Evolutionary conservation across 441 rosid genomes (phyloP), one percentile per base, ranked within the genome.

Genomic region (Erodium chrysanthum): DNA sequence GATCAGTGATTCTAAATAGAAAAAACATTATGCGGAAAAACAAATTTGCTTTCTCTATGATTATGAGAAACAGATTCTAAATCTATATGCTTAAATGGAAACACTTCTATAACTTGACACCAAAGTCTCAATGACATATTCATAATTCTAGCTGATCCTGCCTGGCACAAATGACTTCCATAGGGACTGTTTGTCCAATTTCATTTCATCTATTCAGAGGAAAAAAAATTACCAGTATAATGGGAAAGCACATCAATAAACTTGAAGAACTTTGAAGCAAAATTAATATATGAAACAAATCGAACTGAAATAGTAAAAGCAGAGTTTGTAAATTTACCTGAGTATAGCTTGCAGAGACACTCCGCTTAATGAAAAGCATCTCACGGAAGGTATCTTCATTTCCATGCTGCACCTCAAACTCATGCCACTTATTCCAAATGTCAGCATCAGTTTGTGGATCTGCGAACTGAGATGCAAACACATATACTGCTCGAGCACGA

Each of bases 341-440:
- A 75, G 91, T 91, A 76, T 82, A 86, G 79, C 96, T 91, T 22
- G 98, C 97, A 3, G 93, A 81, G 58, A 87, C 96, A 66, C 93
- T 94, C 64, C 96, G 84, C 76, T 89, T 91, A 50, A 88, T 84
- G 9, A 94, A 88, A 66, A 91, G 78, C 98, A 94, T 91, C 71
- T 94, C 98, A 58, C 97, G 79, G 80, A 89, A 94, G 33, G 98
- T 94, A 68, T 89, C 98, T 74, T 88, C 98, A 70, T 94, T 91
- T 52, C 98, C 98, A 71, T 91, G 97, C n/a, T 82, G 89, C 40
- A 94, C 97, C 79, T 94, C 98, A 61, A 94, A 91, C 59, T 88
- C 89, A 64, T 91, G 89, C 98, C 98, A 94, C 68, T 81, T 85
- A 74, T 80, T 86, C 97, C 98, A 94, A 76, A 91, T 89, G 20